Conservation (phyloP, 2,329 filamentous ascomycete species). For the Gliomastix tumulicola region DNA sequence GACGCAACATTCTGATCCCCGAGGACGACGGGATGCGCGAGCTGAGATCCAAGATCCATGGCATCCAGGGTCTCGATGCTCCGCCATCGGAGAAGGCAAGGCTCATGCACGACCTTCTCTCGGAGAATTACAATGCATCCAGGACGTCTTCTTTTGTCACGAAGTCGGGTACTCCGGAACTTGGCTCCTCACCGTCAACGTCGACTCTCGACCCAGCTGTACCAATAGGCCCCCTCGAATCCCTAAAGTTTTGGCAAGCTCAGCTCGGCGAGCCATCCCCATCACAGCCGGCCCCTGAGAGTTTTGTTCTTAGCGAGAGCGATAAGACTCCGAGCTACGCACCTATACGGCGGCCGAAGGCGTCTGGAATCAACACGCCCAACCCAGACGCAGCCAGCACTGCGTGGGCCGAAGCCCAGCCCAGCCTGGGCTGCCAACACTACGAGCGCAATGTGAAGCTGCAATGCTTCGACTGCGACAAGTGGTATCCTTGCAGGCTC, state of each 20-base stretch:
- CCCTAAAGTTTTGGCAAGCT: constrained; percentile 53
- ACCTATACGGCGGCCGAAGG: constrained; percentile 38
- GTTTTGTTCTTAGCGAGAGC: constrained; percentile 46
- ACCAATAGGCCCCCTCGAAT: constrained; percentile 39
- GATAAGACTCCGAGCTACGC: constrained; percentile 65
- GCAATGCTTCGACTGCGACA: constrained; percentile 82
- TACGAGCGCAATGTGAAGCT: constrained; percentile 95
- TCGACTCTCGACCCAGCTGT: constrained; percentile 1
- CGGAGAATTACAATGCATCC: constrained; percentile 55
- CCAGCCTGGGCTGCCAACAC: constrained; percentile 73
- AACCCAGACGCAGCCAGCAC: constrained; percentile 9
- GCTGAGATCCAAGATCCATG: constrained; percentile 60
- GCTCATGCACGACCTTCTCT: constrained; percentile 64
- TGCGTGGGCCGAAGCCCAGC: constrained; percentile 20
- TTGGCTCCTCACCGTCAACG: constrained; percentile 21
- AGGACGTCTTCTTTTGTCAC: constrained; percentile 7
- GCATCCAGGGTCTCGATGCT: constrained; percentile 56
- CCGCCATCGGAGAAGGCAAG: constrained; percentile 59
- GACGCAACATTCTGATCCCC: constrained; percentile 40
- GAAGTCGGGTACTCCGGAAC: too few relatives aligned
- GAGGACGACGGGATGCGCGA: constrained; percentile 74
- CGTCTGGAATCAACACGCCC: constrained; percentile 13
- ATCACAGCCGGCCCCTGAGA: constrained; percentile 25
- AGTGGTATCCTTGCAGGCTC: constrained; percentile 92
- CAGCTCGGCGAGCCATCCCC: constrained; percentile 28